phyloP scores from a whole-genome alignment of 768 basidiomycete genomes.

The Leccinellum albellum region DNA sequence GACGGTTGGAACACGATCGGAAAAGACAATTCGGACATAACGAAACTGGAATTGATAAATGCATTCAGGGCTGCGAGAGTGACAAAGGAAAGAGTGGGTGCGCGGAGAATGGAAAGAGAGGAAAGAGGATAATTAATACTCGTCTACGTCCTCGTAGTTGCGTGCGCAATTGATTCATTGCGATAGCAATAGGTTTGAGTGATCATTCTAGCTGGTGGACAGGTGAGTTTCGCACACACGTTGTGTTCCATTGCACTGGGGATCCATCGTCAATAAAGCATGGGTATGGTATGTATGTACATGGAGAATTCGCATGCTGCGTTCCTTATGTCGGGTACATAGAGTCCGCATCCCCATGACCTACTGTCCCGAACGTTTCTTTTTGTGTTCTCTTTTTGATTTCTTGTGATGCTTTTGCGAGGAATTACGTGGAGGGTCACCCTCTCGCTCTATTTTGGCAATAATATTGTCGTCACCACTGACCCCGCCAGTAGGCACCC shows the following conservation, averaged over 20 bases:
- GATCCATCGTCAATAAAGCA: background rate
- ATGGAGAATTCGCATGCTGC: background rate
- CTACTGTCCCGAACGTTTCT: background rate
- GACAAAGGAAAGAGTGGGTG: too few relatives aligned
- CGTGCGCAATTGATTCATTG: too few relatives aligned
- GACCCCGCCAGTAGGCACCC: background rate
- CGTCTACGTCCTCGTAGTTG: too few relatives aligned
- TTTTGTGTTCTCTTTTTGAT: conserved; percentile 7
- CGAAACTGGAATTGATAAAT: too few relatives aligned
- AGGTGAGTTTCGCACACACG: background rate
- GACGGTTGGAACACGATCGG: too few relatives aligned
- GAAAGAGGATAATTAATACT: too few relatives aligned
- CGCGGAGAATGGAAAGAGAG: too few relatives aligned
- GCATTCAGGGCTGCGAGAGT: background rate
- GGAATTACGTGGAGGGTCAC: background rate
- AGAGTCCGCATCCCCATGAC: background rate
- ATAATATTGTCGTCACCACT: background rate
- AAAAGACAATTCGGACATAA: too few relatives aligned
- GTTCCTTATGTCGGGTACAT: background rate
- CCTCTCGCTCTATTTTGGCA: background rate
- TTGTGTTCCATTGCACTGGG: background rate
- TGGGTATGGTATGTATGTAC: conserved; percentile 16
- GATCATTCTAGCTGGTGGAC: background rate
- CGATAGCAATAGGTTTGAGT: too few relatives aligned
- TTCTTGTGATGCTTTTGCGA: background rate